A percentile compares a stretch with the other conserved stretches of the same genome.
phyloP scores from a whole-genome alignment of 1,284 basidiomycete species.

The Ceratobasidium papillatum region DNA sequence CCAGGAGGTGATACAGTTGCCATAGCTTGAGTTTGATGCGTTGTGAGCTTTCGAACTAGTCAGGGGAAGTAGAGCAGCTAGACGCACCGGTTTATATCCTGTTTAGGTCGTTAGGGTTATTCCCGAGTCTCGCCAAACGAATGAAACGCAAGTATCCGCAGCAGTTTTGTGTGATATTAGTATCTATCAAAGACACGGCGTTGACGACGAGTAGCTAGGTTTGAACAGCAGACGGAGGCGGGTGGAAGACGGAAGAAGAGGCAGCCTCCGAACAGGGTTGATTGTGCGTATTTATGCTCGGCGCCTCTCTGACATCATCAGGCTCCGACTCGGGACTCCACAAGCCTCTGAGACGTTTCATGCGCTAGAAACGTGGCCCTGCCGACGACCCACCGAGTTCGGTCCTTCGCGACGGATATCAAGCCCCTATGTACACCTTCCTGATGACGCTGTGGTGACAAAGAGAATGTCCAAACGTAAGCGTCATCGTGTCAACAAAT shows the following conservation, averaged over 20 bases:
- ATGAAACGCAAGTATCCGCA: not conserved
- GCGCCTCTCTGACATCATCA: constrained; percentile 15
- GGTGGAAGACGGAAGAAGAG: not conserved
- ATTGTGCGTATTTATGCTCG: not conserved
- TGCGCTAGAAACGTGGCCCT: not conserved
- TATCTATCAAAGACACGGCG: constrained; percentile 1
- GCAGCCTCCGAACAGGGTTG: constrained; percentile 1
- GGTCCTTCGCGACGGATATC: not conserved
- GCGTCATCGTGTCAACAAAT: no score
- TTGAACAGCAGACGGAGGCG: not conserved
- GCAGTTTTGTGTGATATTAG: not conserved
- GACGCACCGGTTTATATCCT: not conserved
- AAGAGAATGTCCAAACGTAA: no score
- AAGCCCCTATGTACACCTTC: no score
- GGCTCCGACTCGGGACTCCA: not conserved
- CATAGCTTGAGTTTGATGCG: not conserved
- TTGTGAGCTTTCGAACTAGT: not conserved
- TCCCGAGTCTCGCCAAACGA: not conserved
- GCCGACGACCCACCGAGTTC: not conserved
- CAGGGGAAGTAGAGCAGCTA: not conserved
- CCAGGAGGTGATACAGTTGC: constrained; percentile 21
- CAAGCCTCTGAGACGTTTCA: not conserved
- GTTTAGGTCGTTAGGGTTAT: constrained; percentile 5
- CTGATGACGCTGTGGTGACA: no score
- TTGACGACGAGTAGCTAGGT: not conserved